Percentiles rank a stretch among this genome's conserved stretches.
phyloP scores from a whole-genome alignment of 352 stramenopile genomes.

The Albugo candida region DNA sequence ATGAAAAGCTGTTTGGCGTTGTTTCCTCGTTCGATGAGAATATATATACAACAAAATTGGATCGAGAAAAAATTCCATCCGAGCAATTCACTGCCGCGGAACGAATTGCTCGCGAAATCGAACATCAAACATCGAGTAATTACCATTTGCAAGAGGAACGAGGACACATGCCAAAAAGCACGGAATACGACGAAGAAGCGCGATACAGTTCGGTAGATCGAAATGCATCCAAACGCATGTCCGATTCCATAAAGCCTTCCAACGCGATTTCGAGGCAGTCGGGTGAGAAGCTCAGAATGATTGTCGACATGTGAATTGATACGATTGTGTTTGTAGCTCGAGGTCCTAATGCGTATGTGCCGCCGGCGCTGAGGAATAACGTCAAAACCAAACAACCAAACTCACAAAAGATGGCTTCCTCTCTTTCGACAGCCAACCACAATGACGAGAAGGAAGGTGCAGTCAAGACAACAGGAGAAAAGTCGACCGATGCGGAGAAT shows the following conservation, averaged over 20 bases:
- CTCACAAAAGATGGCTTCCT: background rate
- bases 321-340: slow-evolving; percentile 4
- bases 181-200: slow-evolving; percentile 89
- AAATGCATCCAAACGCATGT: slow-evolving; percentile 2
- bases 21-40: slow-evolving; percentile 93
- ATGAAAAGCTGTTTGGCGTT: slow-evolving; percentile 92
- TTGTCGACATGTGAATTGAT: no score
- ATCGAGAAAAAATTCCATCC: slow-evolving; percentile 83
- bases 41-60: slow-evolving; percentile 94
- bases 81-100: slow-evolving; percentile 80
- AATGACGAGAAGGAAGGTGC: slow-evolving; percentile 12
- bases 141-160: slow-evolving; percentile 92
- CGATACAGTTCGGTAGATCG: slow-evolving; percentile 88
- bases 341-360: slow-evolving; percentile 33
- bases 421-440: slow-evolving; percentile 10
- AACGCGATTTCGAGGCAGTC: background rate
- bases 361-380: slow-evolving; percentile 33
- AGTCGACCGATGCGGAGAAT: background rate
- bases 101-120: slow-evolving; percentile 88
- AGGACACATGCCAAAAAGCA: slow-evolving; percentile 41
- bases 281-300: no score
- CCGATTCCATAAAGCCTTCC: slow-evolving; percentile 1
- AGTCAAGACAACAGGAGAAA: background rate
- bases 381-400: background rate
- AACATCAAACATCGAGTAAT: slow-evolving; percentile 80